Evolutionary conservation across 176 grass and related monocot species (phyloP).

Genomic region (Cenchrus purpureus): DNA sequence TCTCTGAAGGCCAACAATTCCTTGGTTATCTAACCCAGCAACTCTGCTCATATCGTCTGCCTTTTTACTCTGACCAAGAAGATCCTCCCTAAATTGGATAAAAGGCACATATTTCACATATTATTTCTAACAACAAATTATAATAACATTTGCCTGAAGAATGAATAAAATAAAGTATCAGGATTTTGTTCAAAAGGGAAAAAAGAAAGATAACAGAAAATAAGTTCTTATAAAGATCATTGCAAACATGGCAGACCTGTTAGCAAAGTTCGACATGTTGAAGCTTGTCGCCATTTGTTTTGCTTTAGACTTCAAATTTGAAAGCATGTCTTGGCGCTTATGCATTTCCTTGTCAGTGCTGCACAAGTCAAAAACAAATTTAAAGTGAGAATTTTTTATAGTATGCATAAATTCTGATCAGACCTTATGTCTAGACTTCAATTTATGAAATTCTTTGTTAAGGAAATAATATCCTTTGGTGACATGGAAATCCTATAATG

Average conservation of each 20-base stretch:
- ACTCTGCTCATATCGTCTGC: slow-evolving; percentile 81
- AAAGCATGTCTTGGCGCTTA: slow-evolving; percentile 81
- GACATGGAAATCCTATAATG: slow-evolving; percentile 1
- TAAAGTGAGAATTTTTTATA: too few species aligned
- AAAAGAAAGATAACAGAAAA: background rate
- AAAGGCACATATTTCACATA: slow-evolving; percentile 15
- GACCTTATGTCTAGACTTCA: background rate
- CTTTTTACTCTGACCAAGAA: slow-evolving; percentile 82
- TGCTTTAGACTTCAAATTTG: slow-evolving; percentile 82
- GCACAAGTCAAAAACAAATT: slow-evolving; percentile 25
- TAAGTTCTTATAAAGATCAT: background rate
- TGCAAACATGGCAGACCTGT: slow-evolving; percentile 62
- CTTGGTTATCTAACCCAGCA: slow-evolving; percentile 91
- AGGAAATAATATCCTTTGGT: slow-evolving; percentile 6
- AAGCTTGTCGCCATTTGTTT: slow-evolving; percentile 81
- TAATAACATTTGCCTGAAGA: slow-evolving; percentile 3
- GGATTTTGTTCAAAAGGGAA: background rate
- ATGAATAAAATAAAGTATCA: background rate
- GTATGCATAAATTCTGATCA: background rate
- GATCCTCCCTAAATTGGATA: slow-evolving; percentile 71
- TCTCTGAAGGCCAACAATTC: slow-evolving; percentile 91
- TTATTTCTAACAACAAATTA: slow-evolving; percentile 13
- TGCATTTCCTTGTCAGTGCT: slow-evolving; percentile 92
- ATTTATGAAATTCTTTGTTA: background rate
- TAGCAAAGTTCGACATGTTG: slow-evolving; percentile 89